Evolutionary conservation across 1,284 basidiomycete genomes (phyloP).

Genomic region (Anthracocystis setariae): DNA sequence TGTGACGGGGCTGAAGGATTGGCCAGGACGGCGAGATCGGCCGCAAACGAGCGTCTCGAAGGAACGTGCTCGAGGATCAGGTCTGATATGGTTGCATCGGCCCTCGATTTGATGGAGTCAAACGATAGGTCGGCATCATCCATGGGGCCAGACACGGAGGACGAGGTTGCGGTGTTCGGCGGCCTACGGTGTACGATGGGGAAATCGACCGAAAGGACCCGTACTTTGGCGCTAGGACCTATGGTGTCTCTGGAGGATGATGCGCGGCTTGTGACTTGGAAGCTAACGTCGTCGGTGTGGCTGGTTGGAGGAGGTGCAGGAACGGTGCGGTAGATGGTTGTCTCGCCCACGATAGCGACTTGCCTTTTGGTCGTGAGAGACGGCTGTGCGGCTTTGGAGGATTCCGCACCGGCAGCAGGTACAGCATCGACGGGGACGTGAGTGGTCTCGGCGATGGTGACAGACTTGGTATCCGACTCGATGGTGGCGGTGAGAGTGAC

Average conservation of each 20-base stretch:
- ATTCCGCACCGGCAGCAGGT: neutral
- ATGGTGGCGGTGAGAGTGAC: conserved; percentile 31
- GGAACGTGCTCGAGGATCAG: conserved; percentile 24
- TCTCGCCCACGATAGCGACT: conserved; percentile 24
- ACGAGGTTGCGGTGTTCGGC: neutral
- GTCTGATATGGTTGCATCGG: conserved; percentile 6
- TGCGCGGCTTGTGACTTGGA: conserved; percentile 22
- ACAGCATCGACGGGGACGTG: conserved; percentile 1
- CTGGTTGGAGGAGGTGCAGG: neutral
- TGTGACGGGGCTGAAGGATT: conserved; percentile 4
- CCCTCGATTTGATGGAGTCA: neutral
- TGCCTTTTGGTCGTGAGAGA: conserved; percentile 16
- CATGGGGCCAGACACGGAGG: neutral
- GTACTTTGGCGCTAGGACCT: conserved; percentile 20
- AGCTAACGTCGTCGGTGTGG: neutral
- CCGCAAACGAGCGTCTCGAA: conserved; percentile 9
- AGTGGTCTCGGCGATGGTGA: conserved; percentile 26
- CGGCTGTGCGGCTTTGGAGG: neutral
- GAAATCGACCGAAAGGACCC: conserved; percentile 28
- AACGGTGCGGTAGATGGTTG: conserved; percentile 31
- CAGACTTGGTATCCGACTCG: conserved; percentile 14
- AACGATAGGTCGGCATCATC: neutral
- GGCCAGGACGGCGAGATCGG: conserved; percentile 18
- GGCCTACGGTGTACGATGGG: conserved; percentile 25
- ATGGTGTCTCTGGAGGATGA: conserved; percentile 3